These are phyloP conservation scores for Sporothrix curviconia DNA, from an alignment of 2,329 filamentous ascomycete species.

Conservation along the genomic window DNA sequence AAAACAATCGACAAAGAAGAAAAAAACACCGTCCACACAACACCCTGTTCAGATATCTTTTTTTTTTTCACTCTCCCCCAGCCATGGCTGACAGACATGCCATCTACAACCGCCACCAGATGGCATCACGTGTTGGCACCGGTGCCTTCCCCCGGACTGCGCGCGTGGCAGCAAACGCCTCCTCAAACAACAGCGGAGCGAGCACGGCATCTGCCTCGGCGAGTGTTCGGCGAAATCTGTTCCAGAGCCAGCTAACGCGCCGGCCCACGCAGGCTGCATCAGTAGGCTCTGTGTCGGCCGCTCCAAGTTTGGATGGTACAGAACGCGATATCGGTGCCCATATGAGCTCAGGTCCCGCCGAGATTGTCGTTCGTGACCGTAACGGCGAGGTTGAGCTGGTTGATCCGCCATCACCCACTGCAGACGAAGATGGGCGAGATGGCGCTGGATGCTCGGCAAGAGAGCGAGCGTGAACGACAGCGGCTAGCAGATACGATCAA, in stretches of 20 bases:
- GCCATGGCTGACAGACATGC: conserved; percentile 18
- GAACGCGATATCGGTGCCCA: no score
- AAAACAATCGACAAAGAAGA: neutral
- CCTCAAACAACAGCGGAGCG: neutral
- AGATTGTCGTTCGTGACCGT: conserved; percentile 57
- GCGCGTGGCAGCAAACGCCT: neutral
- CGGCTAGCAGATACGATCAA: conserved; percentile 55
- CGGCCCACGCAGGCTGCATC: conserved; percentile 43
- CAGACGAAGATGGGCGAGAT: conserved; percentile 51
- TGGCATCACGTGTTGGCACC: conserved; percentile 6
- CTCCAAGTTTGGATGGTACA: neutral
- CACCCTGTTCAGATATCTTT: neutral
- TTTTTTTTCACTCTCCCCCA: neutral
- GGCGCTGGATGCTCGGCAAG: conserved; percentile 50
- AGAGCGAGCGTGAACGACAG: conserved; percentile 56
- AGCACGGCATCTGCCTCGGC: conserved; percentile 10
- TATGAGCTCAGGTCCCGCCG: conserved; percentile 23
- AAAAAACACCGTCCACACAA: neutral
- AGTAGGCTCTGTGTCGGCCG: conserved; percentile 36
- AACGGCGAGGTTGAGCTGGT: conserved; percentile 57
- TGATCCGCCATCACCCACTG: conserved; percentile 46
- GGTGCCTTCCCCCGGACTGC: conserved; percentile 8
- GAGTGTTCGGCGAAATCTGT: conserved; percentile 49
- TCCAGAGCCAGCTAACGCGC: conserved; percentile 52
- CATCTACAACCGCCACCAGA: conserved; percentile 8